phyloP scores from a whole-genome alignment of 2,329 filamentous ascomycete genomes.

The Dactylellina drechsleri region DNA sequence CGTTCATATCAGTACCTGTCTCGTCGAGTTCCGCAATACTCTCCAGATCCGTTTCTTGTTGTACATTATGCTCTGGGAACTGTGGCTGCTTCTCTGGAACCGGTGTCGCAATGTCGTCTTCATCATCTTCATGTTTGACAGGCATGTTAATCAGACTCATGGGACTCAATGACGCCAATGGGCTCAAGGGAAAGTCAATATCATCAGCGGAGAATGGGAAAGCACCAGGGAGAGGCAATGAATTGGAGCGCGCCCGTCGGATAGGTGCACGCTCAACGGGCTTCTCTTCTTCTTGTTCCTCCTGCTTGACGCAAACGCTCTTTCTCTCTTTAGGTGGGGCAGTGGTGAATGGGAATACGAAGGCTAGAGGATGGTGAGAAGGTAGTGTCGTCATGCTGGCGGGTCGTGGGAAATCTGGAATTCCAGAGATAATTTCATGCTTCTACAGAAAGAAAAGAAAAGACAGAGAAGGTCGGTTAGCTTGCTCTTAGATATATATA shows the following conservation, averaged over 20 bases:
- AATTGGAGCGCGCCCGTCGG: constrained; percentile 43
- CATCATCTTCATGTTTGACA: constrained; percentile 15
- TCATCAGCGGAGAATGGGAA: constrained; percentile 45
- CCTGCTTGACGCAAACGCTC: constrained; percentile 8
- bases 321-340: constrained; percentile 15
- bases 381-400: constrained; percentile 48
- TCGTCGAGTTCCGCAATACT: constrained; percentile 44
- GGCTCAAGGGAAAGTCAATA: constrained; percentile 42
- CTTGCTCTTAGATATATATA: constrained; percentile 17
- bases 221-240: constrained; percentile 45
- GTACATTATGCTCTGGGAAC: constrained; percentile 16
- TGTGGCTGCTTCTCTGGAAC: constrained; percentile 26
- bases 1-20: constrained; percentile 25
- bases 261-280: constrained; percentile 23
- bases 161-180: constrained; percentile 24
- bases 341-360: constrained; percentile 49
- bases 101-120: constrained; percentile 32
- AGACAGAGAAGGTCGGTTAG: constrained; percentile 20
- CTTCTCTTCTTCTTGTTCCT: constrained; percentile 20
- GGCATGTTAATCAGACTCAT: constrained; percentile 11
- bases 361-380: constrained; percentile 29
- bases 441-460: constrained; percentile 20
- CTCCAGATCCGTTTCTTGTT: constrained; percentile 35
- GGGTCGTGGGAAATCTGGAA: constrained; percentile 47
- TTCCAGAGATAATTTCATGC: constrained; percentile 43